Conservation (phyloP, 2,329 filamentous ascomycete genomes). For the Penicillium sp. region DNA sequence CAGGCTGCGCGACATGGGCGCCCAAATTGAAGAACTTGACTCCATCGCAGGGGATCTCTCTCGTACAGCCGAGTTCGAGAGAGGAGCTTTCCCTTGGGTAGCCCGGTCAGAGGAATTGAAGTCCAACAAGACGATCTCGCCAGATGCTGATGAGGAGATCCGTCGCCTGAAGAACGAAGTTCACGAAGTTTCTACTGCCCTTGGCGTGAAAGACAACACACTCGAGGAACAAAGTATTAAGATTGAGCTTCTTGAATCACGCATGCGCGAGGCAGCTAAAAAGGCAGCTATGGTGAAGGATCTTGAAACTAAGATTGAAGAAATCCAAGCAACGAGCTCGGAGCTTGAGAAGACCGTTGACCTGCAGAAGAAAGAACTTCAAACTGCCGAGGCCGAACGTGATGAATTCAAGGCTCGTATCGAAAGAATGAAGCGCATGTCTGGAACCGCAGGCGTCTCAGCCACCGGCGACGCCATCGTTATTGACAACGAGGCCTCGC, state of each 20-base stretch:
- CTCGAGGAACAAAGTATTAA: constrained; percentile 87
- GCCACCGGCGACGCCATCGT: constrained; percentile 46
- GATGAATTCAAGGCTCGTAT: constrained; percentile 51
- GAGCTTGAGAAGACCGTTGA: constrained; percentile 43
- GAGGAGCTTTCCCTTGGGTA: constrained; percentile 78
- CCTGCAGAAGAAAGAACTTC: constrained; percentile 46
- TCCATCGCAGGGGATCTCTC: constrained; percentile 72
- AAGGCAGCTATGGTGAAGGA: constrained; percentile 65
- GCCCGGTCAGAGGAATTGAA: constrained; percentile 81
- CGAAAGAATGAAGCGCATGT: constrained; percentile 51
- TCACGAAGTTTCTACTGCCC: constrained; percentile 73
- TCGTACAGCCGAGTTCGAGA: constrained; percentile 79
- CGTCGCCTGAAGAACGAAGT: constrained; percentile 79
- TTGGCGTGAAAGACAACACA: constrained; percentile 77
- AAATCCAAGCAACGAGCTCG: constrained; percentile 42
- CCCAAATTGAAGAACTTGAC: constrained; percentile 72
- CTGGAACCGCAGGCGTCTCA: constrained; percentile 45
- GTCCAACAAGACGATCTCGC: constrained; percentile 77
- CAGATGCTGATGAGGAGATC: constrained; percentile 85
- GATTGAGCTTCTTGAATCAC: constrained; percentile 88
- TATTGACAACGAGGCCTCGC: constrained; percentile 46
- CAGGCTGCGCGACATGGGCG: constrained; percentile 69
- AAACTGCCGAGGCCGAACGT: constrained; percentile 46
- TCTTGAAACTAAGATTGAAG: constrained; percentile 50
- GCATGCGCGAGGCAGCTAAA: constrained; percentile 81